Conservation (phyloP, 2,329 filamentous ascomycete genomes). For the Penicillium sp. region DNA sequence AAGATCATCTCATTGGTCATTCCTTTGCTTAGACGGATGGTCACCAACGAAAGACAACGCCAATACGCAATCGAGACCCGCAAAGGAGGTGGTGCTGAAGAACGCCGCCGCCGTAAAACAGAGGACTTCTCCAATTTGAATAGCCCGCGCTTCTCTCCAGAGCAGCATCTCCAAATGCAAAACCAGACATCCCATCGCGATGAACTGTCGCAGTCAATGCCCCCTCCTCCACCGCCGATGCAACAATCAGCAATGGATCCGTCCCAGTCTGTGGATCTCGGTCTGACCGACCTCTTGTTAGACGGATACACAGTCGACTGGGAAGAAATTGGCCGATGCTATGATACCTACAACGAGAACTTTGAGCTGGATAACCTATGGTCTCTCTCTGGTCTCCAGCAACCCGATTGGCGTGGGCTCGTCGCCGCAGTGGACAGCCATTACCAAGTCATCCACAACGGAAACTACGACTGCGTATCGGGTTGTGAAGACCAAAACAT, state of each 20-base stretch:
- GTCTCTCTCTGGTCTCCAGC: slow-evolving; percentile 43
- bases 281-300: slow-evolving; percentile 38
- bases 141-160: slow-evolving; percentile 25
- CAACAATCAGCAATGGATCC: slow-evolving; percentile 29
- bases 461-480: slow-evolving; percentile 32
- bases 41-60: slow-evolving; percentile 60
- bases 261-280: slow-evolving; percentile 29
- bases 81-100: slow-evolving; percentile 46
- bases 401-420: slow-evolving; percentile 44
- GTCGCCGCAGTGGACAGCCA: slow-evolving; percentile 48
- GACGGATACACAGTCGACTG: slow-evolving; percentile 43
- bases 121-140: slow-evolving; percentile 35
- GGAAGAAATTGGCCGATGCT: slow-evolving; percentile 37
- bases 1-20: slow-evolving; percentile 59
- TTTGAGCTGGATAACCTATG: slow-evolving; percentile 45
- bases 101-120: slow-evolving; percentile 39
- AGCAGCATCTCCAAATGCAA: slow-evolving; percentile 37
- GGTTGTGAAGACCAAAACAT: slow-evolving; percentile 39
- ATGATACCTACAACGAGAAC: slow-evolving; percentile 42
- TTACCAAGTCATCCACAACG: slow-evolving; percentile 43
- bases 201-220: slow-evolving; percentile 23
- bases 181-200: slow-evolving; percentile 28
- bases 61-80: slow-evolving; percentile 58
- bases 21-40: slow-evolving; percentile 57
- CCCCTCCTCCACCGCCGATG: slow-evolving; percentile 24